Conservation (phyloP, 768 basidiomycete species). For the Russula lepida region DNA sequence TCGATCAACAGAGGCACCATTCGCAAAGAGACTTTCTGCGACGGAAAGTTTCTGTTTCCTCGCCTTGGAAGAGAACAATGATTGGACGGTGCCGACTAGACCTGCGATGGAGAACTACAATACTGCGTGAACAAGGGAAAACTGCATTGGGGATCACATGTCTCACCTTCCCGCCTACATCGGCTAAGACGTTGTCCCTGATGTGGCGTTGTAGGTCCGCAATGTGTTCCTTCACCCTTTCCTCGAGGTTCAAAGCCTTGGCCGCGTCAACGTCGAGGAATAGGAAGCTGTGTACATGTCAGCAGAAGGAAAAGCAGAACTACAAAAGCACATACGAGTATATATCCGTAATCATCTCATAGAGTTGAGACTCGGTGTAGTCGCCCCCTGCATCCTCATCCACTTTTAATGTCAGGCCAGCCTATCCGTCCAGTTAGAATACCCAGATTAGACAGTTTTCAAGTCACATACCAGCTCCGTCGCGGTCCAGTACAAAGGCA, state of each 20-base stretch:
- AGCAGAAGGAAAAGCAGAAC: not conserved
- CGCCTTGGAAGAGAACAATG: constrained; percentile 39
- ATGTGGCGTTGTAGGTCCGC: constrained; percentile 49
- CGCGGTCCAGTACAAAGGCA: constrained; percentile 65
- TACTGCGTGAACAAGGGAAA: not conserved
- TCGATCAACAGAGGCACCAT: constrained; percentile 50
- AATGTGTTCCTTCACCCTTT: constrained; percentile 44
- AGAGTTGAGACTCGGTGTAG: constrained; percentile 56
- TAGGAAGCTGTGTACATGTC: constrained; percentile 43
- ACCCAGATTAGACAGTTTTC: not conserved
- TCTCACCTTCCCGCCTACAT: constrained; percentile 37
- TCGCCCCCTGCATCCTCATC: constrained; percentile 43
- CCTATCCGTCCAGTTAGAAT: constrained; percentile 32
- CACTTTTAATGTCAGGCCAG: constrained; percentile 63
- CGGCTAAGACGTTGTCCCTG: constrained; percentile 38
- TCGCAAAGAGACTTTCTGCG: constrained; percentile 49
- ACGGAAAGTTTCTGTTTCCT: constrained; percentile 35
- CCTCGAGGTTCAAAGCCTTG: constrained; percentile 47
- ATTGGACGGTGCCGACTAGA: constrained; percentile 39
- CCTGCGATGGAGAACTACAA: constrained; percentile 30
- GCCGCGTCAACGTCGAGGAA: constrained; percentile 64
- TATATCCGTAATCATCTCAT: constrained; percentile 56
- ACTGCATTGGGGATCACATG: not conserved
- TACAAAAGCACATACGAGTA: constrained; percentile 44
- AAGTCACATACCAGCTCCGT: constrained; percentile 48